Base-by-base conservation (phyloP, 2,329 filamentous ascomycete genomes). In the Coniochaeta ligniaria region DNA sequence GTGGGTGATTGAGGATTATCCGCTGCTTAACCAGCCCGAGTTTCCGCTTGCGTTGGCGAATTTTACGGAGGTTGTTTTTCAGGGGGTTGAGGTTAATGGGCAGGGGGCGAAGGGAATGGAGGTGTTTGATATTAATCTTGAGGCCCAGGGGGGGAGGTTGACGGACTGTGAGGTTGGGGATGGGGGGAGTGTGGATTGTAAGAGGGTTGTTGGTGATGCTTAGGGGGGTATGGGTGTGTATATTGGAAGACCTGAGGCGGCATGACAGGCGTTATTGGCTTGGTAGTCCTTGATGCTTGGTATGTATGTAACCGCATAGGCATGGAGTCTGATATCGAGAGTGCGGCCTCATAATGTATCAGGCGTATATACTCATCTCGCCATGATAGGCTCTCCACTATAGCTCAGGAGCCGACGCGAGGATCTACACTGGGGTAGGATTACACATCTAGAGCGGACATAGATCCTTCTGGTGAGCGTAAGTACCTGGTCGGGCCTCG, bases 1-100 rank as follows among this genome's bases (percentile, higher is more conserved):
- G 7, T 66, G 62, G 63, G 57, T 64, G 22, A 57, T 67, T 17
- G 65, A 67, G 55, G 66, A 66, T 50, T 65, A 64, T 9, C 63
- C 66, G 54, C 28, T 67, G 14, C 57, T 38, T 11, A 63, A 61
- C 12, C 1, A 57, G 47, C 66, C 65, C 1, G 31, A 63, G 1
- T 22, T 66, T 2, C 66, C 65, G 3, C 54, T 64, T 22, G 58
- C 66, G 36, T 14, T 67, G 58, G 63, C 61, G 8, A 63, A 67
- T 36, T 67, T 67, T 20, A 63, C 60, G 33, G 59, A 50, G 14
- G 64, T 67, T 3, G 47, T 41, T 17, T 67, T 66, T 35, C 55
- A 26, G 14, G 26, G 35, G n/a, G 56, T 63, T 1, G 57, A 58
- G 11, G 60, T 66, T 1, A 45, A 20, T 47, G 55, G 60, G 8